A percentile compares a stretch with the other conserved stretches of the same genome.
Evolutionary conservation across 2,329 filamentous ascomycete genomes (phyloP).

Genomic region (Pseudocercospora ulei): DNA sequence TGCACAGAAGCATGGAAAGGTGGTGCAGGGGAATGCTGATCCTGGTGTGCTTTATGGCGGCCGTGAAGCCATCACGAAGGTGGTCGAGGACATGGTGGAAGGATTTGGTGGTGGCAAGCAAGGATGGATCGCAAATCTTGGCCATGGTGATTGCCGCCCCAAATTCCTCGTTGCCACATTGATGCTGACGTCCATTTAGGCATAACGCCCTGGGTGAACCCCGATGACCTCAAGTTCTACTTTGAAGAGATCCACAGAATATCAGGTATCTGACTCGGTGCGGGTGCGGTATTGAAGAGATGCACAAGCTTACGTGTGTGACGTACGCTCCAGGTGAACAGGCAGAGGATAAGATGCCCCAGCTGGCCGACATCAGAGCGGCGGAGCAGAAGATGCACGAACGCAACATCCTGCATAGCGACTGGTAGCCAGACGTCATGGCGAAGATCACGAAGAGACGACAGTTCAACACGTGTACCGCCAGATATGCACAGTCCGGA

Average conservation of each 20-base stretch:
- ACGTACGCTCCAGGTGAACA: slow-evolving; percentile 31
- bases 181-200: slow-evolving; percentile 44
- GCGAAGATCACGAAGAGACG: slow-evolving; percentile 5
- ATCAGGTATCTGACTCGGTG: slow-evolving; percentile 35
- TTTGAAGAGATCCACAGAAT: slow-evolving; percentile 73
- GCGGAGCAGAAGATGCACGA: slow-evolving; percentile 34
- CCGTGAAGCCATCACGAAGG: slow-evolving; percentile 66
- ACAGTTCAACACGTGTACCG: slow-evolving; percentile 5
- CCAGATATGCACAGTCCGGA: slow-evolving; percentile 7
- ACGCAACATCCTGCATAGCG: slow-evolving; percentile 31
- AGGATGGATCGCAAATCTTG: slow-evolving; percentile 94
- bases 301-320: slow-evolving; percentile 16
- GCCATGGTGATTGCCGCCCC: slow-evolving; percentile 61
- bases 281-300: slow-evolving; percentile 13
- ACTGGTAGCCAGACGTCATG: slow-evolving; percentile 30
- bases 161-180: slow-evolving; percentile 2
- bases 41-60: slow-evolving; percentile 86
- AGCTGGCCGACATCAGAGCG: slow-evolving; percentile 19
- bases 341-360: slow-evolving; percentile 23
- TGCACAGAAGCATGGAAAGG: slow-evolving; percentile 59
- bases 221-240: slow-evolving; percentile 85
- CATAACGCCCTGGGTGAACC: slow-evolving; percentile 89
- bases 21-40: slow-evolving; percentile 91
- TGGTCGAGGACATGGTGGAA: slow-evolving; percentile 74
- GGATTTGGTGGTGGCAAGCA: slow-evolving; percentile 76